Conservation (phyloP, 495 filamentous ascomycete species). For the Durotheca rogersii region DNA sequence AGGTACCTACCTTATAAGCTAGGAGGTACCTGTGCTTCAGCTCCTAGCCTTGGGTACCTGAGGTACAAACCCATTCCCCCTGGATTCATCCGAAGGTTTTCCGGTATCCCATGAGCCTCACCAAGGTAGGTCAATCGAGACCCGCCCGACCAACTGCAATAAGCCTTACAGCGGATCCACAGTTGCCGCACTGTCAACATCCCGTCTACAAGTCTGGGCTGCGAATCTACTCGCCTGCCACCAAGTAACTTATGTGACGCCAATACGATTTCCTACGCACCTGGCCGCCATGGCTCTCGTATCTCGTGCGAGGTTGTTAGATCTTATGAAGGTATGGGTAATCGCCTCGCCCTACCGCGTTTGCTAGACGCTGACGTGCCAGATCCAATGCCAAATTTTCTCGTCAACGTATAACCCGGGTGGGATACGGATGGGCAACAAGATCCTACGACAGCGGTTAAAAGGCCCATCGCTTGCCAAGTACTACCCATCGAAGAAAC, state of each 20-base stretch:
- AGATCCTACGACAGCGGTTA: slow-evolving; percentile 80
- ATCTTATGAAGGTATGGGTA: slow-evolving; percentile 69
- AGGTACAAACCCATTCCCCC: no score
- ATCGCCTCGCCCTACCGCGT: background rate
- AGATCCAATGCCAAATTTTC: slow-evolving; percentile 92
- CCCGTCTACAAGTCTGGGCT: no score
- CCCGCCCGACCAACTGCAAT: slow-evolving; percentile 1
- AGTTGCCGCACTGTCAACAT: slow-evolving; percentile 10
- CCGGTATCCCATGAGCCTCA: no score
- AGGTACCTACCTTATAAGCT: no score
- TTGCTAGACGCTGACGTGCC: slow-evolving; percentile 11
- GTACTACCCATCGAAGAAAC: slow-evolving; percentile 80
- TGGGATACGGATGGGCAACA: slow-evolving; percentile 77
- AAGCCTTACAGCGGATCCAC: background rate
- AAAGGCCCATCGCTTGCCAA: slow-evolving; percentile 72
- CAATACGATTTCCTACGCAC: no score
- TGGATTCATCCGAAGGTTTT: slow-evolving; percentile 16
- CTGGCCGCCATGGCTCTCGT: slow-evolving; percentile 60
- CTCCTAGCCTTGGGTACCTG: background rate
- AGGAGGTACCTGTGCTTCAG: no score
- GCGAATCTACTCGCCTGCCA: no score
- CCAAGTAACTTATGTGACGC: no score
- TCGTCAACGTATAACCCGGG: slow-evolving; percentile 86
- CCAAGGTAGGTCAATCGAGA: no score
- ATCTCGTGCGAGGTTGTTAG: slow-evolving; percentile 68